Percentiles rank a stretch among this genome's conserved stretches.
These are phyloP conservation scores for Cutaneotrichosporon sp. DNA, from an alignment of 1,284 basidiomycete species.

Conservation along the genomic window DNA sequence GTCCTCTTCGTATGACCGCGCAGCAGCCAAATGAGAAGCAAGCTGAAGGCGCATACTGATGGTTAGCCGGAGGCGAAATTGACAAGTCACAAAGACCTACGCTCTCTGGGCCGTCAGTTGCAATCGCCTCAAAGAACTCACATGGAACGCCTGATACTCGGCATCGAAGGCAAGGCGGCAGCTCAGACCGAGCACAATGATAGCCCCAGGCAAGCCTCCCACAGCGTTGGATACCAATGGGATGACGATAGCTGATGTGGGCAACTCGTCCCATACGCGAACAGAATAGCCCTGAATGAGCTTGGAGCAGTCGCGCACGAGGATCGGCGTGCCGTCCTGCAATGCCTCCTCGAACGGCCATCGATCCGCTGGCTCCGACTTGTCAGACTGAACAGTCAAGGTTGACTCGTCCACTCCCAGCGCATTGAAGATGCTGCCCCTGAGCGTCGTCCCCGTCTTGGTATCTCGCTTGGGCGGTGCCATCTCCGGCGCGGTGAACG, in stretches of 20 bases:
- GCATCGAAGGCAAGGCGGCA: constrained; percentile 42
- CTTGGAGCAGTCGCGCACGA: constrained; percentile 40
- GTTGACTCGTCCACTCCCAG: not conserved
- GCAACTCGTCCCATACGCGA: constrained; percentile 45
- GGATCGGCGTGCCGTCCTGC: constrained; percentile 26
- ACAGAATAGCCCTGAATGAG: constrained; percentile 38
- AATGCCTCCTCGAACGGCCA: constrained; percentile 45
- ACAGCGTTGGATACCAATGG: constrained; percentile 44
- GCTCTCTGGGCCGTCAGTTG: constrained; percentile 21
- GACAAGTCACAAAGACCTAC: constrained; percentile 10
- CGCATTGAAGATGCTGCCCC: not conserved
- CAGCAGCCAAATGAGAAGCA: constrained; percentile 18
- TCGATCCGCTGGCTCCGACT: not conserved
- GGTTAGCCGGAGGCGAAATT: not conserved
- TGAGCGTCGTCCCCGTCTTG: not conserved
- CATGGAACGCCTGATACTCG: constrained; percentile 44
- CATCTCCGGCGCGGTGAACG: constrained; percentile 5
- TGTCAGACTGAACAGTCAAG: not conserved
- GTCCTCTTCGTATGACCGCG: constrained; percentile 30
- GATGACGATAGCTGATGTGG: constrained; percentile 45
- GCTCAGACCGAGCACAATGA: constrained; percentile 48
- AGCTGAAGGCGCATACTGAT: constrained; percentile 22
- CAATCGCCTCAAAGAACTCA: constrained; percentile 14
- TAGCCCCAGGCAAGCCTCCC: constrained; percentile 34
- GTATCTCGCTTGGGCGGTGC: not conserved